Evolutionary conservation across 2,329 filamentous ascomycete species (phyloP).

Genomic region (Hymenoscyphus salicellus): DNA sequence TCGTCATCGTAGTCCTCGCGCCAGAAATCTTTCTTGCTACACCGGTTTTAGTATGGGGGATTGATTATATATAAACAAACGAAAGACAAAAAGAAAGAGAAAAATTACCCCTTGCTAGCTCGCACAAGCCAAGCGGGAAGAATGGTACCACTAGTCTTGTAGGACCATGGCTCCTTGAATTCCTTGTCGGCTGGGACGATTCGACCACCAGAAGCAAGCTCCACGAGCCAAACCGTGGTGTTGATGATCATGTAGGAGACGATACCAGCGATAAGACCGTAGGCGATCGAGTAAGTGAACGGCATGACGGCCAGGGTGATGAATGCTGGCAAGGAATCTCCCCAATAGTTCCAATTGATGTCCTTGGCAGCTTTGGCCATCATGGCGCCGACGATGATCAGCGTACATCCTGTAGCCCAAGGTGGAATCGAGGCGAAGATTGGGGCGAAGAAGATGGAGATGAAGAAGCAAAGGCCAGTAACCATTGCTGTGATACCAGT

Average conservation of each 20-base stretch:
- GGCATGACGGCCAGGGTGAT: constrained; percentile 81
- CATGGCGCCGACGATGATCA: constrained; percentile 77
- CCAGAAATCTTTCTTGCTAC: constrained; percentile 19
- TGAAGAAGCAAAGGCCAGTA: constrained; percentile 77
- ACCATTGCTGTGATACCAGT: constrained; percentile 76
- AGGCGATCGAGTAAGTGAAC: constrained; percentile 82
- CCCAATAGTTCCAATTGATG: constrained; percentile 83
- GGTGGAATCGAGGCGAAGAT: constrained; percentile 86
- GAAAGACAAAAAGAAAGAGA: not conserved
- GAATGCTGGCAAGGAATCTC: constrained; percentile 79
- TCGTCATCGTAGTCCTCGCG: constrained; percentile 8
- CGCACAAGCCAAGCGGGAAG: constrained; percentile 70
- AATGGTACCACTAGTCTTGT: constrained; percentile 68
- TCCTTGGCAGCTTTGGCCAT: constrained; percentile 74
- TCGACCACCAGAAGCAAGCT: constrained; percentile 62
- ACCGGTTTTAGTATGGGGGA: not conserved
- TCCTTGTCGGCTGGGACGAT: constrained; percentile 71
- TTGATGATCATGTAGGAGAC: constrained; percentile 74
- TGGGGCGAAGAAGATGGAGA: constrained; percentile 82
- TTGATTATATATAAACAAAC: not conserved
- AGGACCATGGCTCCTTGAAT: constrained; percentile 75
- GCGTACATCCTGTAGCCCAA: constrained; percentile 83
- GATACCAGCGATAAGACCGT: constrained; percentile 76
- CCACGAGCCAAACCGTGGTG: constrained; percentile 63
- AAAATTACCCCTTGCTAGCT: constrained; percentile 48